Evolutionary conservation across 2,329 filamentous ascomycete genomes (phyloP).

Genomic region (Furcasterigmium sp.): DNA sequence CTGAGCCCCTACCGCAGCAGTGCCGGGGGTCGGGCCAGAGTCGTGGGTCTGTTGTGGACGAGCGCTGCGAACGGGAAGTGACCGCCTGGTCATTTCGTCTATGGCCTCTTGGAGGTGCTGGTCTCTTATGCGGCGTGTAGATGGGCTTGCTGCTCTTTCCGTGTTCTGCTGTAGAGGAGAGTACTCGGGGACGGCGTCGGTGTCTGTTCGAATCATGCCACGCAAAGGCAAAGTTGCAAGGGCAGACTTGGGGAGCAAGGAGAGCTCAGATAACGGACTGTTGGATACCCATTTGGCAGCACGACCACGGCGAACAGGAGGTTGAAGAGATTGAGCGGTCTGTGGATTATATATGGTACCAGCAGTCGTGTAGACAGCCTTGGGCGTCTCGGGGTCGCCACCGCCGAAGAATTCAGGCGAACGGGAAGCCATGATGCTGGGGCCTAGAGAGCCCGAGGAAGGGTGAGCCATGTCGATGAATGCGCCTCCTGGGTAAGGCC

Average conservation of each 20-base stretch:
- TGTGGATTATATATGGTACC: constrained; percentile 51
- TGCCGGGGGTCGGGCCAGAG: background rate
- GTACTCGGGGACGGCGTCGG: constrained; percentile 28
- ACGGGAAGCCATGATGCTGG: background rate
- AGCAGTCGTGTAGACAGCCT: constrained; percentile 48
- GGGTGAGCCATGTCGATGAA: background rate
- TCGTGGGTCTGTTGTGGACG: background rate
- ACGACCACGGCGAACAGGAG: constrained; percentile 45
- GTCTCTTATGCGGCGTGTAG: background rate
- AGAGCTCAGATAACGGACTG: constrained; percentile 20
- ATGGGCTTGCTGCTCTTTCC: constrained; percentile 43
- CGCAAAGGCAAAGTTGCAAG: constrained; percentile 16
- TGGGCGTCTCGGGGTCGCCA: constrained; percentile 9
- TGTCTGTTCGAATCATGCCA: background rate
- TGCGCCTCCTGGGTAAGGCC: no score
- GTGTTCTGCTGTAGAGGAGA: constrained; percentile 49
- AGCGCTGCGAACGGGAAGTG: background rate
- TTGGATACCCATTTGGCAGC: constrained; percentile 32
- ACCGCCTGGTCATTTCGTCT: no score
- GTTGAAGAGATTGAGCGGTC: constrained; percentile 39
- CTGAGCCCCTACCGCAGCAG: background rate
- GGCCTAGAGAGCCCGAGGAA: background rate
- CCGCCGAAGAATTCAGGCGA: background rate
- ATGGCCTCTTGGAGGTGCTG: background rate
- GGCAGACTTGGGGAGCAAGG: constrained; percentile 29